Conservation (phyloP, 108 stramenopile genomes). For the Cyclotella sp. region DNA sequence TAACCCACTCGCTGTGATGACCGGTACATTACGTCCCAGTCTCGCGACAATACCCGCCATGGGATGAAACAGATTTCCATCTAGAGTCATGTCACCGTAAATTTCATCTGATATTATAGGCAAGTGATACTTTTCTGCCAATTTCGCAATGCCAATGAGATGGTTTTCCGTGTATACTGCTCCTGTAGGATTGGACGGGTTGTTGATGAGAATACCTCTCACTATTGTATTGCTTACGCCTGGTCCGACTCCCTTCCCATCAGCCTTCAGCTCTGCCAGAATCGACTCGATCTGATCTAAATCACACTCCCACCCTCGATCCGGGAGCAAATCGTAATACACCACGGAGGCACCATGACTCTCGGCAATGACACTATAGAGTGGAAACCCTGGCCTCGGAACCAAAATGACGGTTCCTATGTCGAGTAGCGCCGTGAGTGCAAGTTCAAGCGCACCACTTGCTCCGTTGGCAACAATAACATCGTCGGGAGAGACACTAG, state of each 20-base stretch:
- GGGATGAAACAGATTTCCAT: conserved; percentile 63
- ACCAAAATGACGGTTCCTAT: conserved; percentile 80
- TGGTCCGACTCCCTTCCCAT: neutral
- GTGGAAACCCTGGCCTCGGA: conserved; percentile 90
- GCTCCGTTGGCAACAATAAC: conserved; percentile 93
- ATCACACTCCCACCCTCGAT: conserved; percentile 87
- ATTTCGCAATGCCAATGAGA: conserved; percentile 61
- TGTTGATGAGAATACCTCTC: conserved; percentile 89
- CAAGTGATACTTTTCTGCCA: conserved; percentile 70
- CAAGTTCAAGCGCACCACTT: conserved; percentile 89
- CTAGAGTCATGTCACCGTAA: conserved; percentile 89
- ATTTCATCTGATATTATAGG: conserved; percentile 94
- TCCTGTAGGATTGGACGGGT: conserved; percentile 96
- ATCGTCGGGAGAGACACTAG: conserved; percentile 66
- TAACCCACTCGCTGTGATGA: conserved; percentile 87
- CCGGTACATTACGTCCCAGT: conserved; percentile 74
- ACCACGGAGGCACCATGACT: conserved; percentile 82
- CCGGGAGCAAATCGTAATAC: conserved; percentile 80
- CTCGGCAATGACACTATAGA: conserved; percentile 91
- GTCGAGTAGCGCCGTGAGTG: conserved; percentile 75
- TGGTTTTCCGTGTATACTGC: conserved; percentile 84
- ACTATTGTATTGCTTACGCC: conserved; percentile 48
- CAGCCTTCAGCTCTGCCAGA: conserved; percentile 25
- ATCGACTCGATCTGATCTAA: conserved; percentile 75
- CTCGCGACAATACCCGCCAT: conserved; percentile 71